phyloP scores from a whole-genome alignment of 164 flowering plant genomes.

The Tetrastigma voinierianum region DNA sequence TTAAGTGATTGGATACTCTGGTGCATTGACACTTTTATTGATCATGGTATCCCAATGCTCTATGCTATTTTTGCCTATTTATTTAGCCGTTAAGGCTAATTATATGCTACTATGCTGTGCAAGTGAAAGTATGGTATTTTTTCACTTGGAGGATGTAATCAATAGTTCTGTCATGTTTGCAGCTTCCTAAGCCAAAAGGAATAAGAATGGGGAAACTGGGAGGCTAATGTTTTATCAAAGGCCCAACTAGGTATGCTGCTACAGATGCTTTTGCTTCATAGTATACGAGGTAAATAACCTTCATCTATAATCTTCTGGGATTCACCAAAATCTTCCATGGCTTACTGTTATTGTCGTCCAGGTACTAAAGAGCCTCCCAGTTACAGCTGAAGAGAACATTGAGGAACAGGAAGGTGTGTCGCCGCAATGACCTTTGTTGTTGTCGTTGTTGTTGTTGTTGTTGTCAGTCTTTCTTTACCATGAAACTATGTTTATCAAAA shows the following conservation, averaged over 20 bases:
- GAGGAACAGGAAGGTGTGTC: slow-evolving; percentile 5
- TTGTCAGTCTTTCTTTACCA: no score
- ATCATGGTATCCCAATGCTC: no score
- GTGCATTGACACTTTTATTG: not conserved
- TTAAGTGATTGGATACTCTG: not conserved
- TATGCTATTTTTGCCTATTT: no score
- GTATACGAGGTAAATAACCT: slow-evolving; percentile 54
- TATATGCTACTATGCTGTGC: no score
- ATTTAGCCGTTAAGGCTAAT: no score
- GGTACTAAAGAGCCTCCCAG: slow-evolving; percentile 52
- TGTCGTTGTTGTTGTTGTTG: no score
- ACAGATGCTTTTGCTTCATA: slow-evolving; percentile 85
- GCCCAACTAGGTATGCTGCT: slow-evolving; percentile 74
- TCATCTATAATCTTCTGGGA: not conserved
- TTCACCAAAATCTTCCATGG: not conserved
- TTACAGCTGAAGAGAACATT: slow-evolving; percentile 18
- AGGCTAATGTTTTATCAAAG: slow-evolving; percentile 47
- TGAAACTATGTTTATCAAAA: no score
- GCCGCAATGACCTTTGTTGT: not conserved
- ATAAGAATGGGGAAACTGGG: slow-evolving; percentile 86
- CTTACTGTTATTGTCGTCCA: slow-evolving; percentile 14
- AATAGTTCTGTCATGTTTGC: slow-evolving; percentile 13
- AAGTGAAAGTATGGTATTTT: no score
- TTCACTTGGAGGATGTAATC: not conserved
- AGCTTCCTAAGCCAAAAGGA: slow-evolving; percentile 60